These are phyloP conservation scores for Colletotrichum sp. DNA, from an alignment of 2,329 filamentous ascomycete genomes.

Conservation along the genomic window DNA sequence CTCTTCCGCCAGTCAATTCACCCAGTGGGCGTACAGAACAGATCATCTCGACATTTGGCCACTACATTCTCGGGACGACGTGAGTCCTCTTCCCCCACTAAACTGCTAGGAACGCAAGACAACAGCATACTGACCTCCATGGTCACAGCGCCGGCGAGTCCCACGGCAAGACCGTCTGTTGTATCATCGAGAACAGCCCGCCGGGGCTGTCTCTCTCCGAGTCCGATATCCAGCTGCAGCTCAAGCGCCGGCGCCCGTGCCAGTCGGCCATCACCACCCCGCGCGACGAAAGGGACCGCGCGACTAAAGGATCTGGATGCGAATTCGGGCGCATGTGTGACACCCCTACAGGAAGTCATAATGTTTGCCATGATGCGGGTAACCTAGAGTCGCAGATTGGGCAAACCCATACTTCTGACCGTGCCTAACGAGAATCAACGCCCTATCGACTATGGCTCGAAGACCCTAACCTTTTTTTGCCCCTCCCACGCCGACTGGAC, in stretches of 20 bases:
- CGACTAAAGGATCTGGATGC: slow-evolving; percentile 90
- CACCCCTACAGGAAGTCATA: slow-evolving; percentile 23
- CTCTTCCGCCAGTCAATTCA: neutral
- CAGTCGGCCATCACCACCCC: slow-evolving; percentile 91
- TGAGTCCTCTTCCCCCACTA: slow-evolving; percentile 46
- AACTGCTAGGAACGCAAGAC: neutral
- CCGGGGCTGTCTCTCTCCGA: slow-evolving; percentile 87
- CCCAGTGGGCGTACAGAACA: neutral
- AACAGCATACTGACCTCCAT: neutral
- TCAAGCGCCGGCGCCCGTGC: slow-evolving; percentile 87
- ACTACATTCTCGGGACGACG: slow-evolving; percentile 83
- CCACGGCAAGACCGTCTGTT: slow-evolving; percentile 90
- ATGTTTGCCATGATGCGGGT: slow-evolving; percentile 25
- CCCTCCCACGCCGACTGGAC: slow-evolving; percentile 74
- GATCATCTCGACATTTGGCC: slow-evolving; percentile 85
- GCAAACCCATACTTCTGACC: slow-evolving; percentile 34
- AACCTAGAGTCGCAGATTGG: slow-evolving; percentile 36
- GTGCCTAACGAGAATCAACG: too few species aligned
- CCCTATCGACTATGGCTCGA: slow-evolving; percentile 81
- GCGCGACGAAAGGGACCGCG: slow-evolving; percentile 88
- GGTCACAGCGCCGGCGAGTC: slow-evolving; percentile 59
- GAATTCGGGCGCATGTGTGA: slow-evolving; percentile 78
- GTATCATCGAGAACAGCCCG: slow-evolving; percentile 91
- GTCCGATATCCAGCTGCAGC: slow-evolving; percentile 89
- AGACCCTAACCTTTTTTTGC: slow-evolving; percentile 90